Evolutionary conservation across 2,329 filamentous ascomycete species (phyloP).

Genomic region (Pestalotiopsis sp.): DNA sequence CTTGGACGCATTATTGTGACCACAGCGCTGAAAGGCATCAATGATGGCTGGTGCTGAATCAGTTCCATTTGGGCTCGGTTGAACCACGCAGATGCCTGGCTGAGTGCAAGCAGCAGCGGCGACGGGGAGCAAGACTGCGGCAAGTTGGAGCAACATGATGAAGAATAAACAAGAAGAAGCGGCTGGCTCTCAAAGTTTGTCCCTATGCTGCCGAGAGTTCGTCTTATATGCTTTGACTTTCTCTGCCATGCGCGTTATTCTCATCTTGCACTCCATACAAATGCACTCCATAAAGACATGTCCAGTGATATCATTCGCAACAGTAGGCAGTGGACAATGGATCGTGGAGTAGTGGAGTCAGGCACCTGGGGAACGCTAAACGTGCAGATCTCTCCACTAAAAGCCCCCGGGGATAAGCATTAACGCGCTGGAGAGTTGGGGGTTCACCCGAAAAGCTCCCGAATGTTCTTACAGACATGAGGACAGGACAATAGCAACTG

Average conservation of each 20-base stretch:
- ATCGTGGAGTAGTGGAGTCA: neutral
- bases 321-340: neutral
- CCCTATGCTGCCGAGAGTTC: neutral
- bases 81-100: constrained; percentile 29
- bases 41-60: constrained; percentile 36
- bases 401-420: neutral
- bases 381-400: neutral
- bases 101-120: neutral
- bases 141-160: neutral
- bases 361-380: neutral
- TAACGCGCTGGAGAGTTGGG: neutral
- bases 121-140: neutral
- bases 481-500: no score
- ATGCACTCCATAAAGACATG: neutral
- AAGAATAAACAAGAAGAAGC: neutral
- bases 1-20: constrained; percentile 18
- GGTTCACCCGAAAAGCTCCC: no score
- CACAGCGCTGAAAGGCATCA: constrained; percentile 33
- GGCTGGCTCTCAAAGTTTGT: neutral
- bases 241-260: neutral
- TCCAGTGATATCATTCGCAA: neutral
- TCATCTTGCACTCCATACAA: neutral
- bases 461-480: no score
- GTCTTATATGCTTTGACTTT: neutral
- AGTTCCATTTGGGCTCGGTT: constrained; percentile 25